Conservation (phyloP, 192 early-diverging fungal species). For the Coemansia reversa region DNA sequence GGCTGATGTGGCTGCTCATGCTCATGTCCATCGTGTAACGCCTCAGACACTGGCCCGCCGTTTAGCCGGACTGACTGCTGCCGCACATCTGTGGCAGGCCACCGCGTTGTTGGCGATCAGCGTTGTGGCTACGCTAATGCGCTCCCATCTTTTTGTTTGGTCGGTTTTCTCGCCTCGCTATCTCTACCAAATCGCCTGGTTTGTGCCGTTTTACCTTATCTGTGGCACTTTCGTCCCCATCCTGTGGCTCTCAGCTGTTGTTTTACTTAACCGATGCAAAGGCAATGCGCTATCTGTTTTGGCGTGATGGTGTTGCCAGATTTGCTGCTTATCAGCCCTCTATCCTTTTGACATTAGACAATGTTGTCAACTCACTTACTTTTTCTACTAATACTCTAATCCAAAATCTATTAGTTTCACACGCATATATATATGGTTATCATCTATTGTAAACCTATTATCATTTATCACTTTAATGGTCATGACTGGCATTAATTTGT, state of each 20-base stretch:
- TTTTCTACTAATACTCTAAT: too few relatives aligned
- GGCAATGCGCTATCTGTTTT: background rate
- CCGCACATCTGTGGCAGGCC: constrained; percentile 46
- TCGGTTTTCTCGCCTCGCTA: constrained; percentile 82
- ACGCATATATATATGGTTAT: too few relatives aligned
- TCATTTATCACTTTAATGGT: too few relatives aligned
- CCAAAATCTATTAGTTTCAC: too few relatives aligned
- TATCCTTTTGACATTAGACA: too few relatives aligned
- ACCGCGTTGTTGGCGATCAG: constrained; percentile 58
- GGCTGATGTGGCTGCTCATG: constrained; percentile 13
- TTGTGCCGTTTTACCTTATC: constrained; percentile 35
- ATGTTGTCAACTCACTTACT: too few relatives aligned
- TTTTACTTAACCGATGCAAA: background rate
- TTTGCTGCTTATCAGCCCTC: too few relatives aligned
- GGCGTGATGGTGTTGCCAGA: too few relatives aligned
- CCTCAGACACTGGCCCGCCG: background rate
- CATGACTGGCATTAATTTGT: too few relatives aligned
- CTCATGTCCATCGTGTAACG: background rate
- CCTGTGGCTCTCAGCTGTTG: constrained; percentile 18
- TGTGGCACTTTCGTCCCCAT: constrained; percentile 24
- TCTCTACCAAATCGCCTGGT: constrained; percentile 74
- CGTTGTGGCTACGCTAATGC: constrained; percentile 61
- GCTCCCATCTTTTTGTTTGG: constrained; percentile 78
- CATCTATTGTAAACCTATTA: too few relatives aligned
- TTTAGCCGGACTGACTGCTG: constrained; percentile 15